Conservation (phyloP, 2,329 filamentous ascomycete species). For the Fusarium sp. region DNA sequence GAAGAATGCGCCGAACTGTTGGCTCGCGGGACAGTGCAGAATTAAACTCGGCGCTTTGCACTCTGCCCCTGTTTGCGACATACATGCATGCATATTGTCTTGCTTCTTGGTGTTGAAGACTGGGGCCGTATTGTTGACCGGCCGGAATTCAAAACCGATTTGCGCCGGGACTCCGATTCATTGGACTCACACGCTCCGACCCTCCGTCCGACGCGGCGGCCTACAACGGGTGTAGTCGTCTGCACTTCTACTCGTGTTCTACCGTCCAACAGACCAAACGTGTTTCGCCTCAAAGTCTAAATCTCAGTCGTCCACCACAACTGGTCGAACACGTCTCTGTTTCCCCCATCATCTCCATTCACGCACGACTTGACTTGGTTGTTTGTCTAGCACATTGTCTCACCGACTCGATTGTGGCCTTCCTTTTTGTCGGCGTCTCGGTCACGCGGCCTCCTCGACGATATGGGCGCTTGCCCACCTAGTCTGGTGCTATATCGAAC, state of each 20-base stretch:
- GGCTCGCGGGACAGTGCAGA: constrained; percentile 15
- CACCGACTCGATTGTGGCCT: constrained; percentile 28
- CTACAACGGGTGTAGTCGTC: constrained; percentile 6
- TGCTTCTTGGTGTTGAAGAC: background rate
- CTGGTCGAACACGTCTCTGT: constrained; percentile 15
- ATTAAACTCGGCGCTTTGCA: constrained; percentile 25
- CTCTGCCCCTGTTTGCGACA: background rate
- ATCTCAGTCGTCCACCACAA: constrained; percentile 9
- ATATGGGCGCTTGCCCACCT: constrained; percentile 21
- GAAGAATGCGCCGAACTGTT: constrained; percentile 4
- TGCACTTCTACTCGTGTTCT: constrained; percentile 5
- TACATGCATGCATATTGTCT: constrained; percentile 1
- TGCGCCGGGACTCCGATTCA: constrained; percentile 11
- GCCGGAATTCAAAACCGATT: constrained; percentile 10
- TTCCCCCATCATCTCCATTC: background rate
- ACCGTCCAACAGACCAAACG: constrained; percentile 13
- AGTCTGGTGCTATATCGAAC: constrained; percentile 26
- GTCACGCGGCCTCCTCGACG: constrained; percentile 21
- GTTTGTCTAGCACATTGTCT: constrained; percentile 16
- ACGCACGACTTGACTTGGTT: constrained; percentile 4
- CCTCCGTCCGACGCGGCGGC: constrained; percentile 9
- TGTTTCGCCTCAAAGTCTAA: constrained; percentile 44
- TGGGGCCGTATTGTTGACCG: constrained; percentile 4
- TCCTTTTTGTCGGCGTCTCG: constrained; percentile 7
- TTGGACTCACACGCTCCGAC: constrained; percentile 6